Evolutionary conservation across 371 early-diverging fungal genomes (phyloP).

Genomic region (Smittium culicis): DNA sequence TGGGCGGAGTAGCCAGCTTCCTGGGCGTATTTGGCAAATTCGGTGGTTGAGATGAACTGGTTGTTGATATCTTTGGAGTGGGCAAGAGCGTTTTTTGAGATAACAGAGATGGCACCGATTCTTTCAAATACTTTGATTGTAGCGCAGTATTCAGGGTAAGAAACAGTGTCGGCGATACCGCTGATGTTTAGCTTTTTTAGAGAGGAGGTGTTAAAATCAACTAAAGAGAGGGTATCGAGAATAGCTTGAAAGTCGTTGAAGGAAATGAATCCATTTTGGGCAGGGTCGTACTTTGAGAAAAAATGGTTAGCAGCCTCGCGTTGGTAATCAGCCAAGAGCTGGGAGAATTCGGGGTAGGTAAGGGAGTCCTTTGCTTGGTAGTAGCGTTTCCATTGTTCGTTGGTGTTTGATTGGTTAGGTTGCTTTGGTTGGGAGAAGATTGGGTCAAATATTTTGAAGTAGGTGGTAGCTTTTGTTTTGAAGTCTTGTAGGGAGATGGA

Average conservation of each 20-base stretch:
- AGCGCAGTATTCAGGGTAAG: conserved; percentile 9
- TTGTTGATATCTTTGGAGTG: not conserved
- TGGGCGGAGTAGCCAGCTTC: conserved; percentile 3
- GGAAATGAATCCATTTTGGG: not conserved
- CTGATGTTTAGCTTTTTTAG: not conserved
- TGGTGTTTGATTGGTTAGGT: not conserved
- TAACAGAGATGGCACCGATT: conserved; percentile 5
- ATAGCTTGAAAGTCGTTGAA: not conserved
- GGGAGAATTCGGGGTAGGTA: conserved; percentile 8
- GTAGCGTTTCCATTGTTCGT: not conserved
- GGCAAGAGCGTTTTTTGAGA: not conserved
- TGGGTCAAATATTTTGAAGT: conserved; percentile 2
- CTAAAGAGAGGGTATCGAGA: not conserved
- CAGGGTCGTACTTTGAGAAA: conserved; percentile 6
- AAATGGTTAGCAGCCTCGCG: not conserved
- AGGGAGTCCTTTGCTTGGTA: not conserved
- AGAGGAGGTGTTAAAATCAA: not conserved
- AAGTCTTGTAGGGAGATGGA: not conserved
- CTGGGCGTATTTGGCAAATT: not conserved
- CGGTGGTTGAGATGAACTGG: not conserved
- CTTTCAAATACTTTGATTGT: conserved; percentile 3
- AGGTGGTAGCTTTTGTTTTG: not conserved
- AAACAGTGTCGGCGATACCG: not conserved
- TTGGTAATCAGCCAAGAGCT: conserved; percentile 3
- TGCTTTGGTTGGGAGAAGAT: not conserved